phyloP scores from a whole-genome alignment of 2,329 filamentous ascomycete species.

The Arthrocladium fulminans region DNA sequence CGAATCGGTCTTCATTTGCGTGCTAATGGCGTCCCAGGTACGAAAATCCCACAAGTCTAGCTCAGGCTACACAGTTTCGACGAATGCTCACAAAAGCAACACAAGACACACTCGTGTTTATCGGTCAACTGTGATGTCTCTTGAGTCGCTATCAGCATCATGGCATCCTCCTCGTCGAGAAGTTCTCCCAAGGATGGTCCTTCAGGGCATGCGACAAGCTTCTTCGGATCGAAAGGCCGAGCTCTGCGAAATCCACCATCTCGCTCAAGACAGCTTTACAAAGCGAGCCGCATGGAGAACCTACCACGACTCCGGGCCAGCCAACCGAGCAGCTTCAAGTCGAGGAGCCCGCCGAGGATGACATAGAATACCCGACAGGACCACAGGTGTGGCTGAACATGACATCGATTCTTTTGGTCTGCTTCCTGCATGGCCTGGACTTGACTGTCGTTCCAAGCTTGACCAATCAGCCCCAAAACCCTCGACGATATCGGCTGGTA shows the following conservation, averaged over 20 bases:
- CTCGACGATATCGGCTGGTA: slow-evolving; percentile 34
- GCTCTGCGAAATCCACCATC: neutral
- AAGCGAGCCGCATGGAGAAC: neutral
- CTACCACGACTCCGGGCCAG: neutral
- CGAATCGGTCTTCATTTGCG: neutral
- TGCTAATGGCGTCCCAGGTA: neutral
- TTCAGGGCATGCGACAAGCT: neutral
- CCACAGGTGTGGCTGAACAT: slow-evolving; percentile 7
- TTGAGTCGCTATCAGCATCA: neutral
- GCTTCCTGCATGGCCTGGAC: slow-evolving; percentile 23
- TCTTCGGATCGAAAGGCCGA: neutral
- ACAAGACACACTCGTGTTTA: neutral
- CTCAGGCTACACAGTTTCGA: neutral
- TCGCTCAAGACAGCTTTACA: neutral
- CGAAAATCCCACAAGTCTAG: neutral
- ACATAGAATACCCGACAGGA: slow-evolving; percentile 7
- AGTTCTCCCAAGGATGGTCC: neutral
- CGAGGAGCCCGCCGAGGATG: slow-evolving; percentile 4
- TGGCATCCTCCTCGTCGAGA: neutral
- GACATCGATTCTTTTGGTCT: neutral
- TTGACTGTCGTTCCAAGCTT: slow-evolving; percentile 19
- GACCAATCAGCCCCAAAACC: slow-evolving; percentile 29
- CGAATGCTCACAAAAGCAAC: neutral
- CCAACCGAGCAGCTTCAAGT: slow-evolving; percentile 8
- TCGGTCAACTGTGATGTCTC: neutral